Base-by-base conservation (phyloP, 495 filamentous ascomycete species). In the Trichoderma orchidacearum region DNA sequence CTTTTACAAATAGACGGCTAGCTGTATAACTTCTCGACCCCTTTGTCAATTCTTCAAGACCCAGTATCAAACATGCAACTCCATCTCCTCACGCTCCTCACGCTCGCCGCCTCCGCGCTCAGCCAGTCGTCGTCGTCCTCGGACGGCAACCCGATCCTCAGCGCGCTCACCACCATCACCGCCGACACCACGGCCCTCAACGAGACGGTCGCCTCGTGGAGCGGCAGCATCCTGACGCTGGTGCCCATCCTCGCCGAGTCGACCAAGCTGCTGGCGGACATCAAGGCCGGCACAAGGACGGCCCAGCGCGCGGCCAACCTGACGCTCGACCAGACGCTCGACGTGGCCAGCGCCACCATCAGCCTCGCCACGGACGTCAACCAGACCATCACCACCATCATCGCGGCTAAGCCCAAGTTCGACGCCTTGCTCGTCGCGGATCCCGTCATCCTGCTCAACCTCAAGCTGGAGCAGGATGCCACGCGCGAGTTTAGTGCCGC, bases 341-440 rank as follows among this genome's bases (percentile, higher is more conserved):
- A 13, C 38, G 58, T 73, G 1, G 71, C 68, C 27, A 6, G 32
- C 7, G 56, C 60, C 9, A 67, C 62, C 3, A 17, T 56, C 15
- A 35, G n/a, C 0, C 67, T 73, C 4, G 57, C 59, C 25, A 35
- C 29, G 3, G 52, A 29, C 29, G 64, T 71, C 57, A 62, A 65
- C 53, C 53, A 48, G 27, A 64, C 64, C 11, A 52, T 73, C 15
- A 51, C 59, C 15, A 60, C 59, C 7, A 56, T 72, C 29, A 58
- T 69, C 13, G 51, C 23, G 18, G 55, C 60, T n/a, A 70, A 70
- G 59, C 59, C 51, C 25, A 64, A 67, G 53, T 73, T 73, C 51
- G 65, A 68, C 51, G 62, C 57, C 48, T 55, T 68, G 25, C 12
- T 64, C 5, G 59, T 72, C 23, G 60, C 54, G 53, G 41, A 48